Evolutionary conservation across 2,329 filamentous ascomycete species (phyloP).

Genomic region (Cyphellophora europaea): DNA sequence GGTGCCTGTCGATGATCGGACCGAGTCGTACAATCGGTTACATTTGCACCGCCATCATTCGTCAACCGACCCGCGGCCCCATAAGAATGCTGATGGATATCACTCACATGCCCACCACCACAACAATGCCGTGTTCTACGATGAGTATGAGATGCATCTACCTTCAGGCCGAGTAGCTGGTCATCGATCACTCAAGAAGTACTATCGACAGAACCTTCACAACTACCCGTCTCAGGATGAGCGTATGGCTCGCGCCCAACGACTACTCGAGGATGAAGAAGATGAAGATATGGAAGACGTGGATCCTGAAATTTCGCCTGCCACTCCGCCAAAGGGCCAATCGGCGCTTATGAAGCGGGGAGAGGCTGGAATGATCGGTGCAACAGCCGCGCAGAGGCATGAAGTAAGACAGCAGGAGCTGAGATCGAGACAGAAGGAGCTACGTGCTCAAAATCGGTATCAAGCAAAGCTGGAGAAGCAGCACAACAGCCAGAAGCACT

Average conservation of each 20-base stretch:
- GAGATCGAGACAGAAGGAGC: constrained; percentile 56
- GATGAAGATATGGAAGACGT: constrained; percentile 38
- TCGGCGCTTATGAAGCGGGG: constrained; percentile 54
- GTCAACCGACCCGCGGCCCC: constrained; percentile 58
- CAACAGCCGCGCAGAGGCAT: constrained; percentile 64
- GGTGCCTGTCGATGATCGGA: constrained; percentile 64
- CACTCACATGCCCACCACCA: constrained; percentile 76
- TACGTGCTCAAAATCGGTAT: constrained; percentile 52
- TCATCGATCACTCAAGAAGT: constrained; percentile 76
- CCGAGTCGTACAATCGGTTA: constrained; percentile 63
- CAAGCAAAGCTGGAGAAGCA: constrained; percentile 64
- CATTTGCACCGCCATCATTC: constrained; percentile 68
- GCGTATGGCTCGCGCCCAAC: constrained; percentile 46
- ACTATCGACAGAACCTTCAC: constrained; percentile 87
- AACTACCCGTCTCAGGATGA: constrained; percentile 73
- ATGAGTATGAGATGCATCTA: constrained; percentile 88
- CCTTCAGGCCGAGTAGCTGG: constrained; percentile 83
- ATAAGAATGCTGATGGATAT: constrained; percentile 67
- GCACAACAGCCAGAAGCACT: constrained; percentile 70
- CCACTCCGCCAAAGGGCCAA: constrained; percentile 13
- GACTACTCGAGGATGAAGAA: constrained; percentile 37
- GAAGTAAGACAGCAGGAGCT: constrained; percentile 59
- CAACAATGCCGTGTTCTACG: constrained; percentile 69
- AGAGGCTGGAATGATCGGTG: constrained; percentile 71
- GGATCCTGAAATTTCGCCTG: constrained; percentile 6